A percentile compares a stretch with the other conserved stretches of the same genome.
Conservation (phyloP, 306 rosid species). For the Crotalaria pallida region DNA sequence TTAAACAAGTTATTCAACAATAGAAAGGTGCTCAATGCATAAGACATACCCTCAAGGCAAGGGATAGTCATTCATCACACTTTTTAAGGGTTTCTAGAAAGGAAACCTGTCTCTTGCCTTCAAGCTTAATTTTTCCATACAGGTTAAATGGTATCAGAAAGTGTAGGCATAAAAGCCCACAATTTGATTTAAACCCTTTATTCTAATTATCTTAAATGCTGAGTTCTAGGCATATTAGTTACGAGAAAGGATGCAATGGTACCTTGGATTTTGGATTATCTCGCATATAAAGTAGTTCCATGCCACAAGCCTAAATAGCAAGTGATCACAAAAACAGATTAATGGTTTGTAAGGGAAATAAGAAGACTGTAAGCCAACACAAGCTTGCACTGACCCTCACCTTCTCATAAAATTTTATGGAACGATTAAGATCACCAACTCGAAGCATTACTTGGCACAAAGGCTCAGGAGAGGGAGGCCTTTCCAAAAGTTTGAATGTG, state of each 20-base stretch:
- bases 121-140: not conserved
- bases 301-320: slow-evolving; percentile 67
- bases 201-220: not conserved
- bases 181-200: not conserved
- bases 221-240: not conserved
- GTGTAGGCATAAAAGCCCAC: not conserved
- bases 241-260: slow-evolving; percentile 19
- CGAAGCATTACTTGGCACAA: slow-evolving; percentile 97
- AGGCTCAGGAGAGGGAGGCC: slow-evolving; percentile 85
- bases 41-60: not conserved
- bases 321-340: slow-evolving; percentile 16
- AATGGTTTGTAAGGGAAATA: not conserved
- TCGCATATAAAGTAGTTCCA: slow-evolving; percentile 83
- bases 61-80: not conserved
- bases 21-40: not conserved
- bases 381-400: slow-evolving; percentile 34
- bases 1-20: not conserved
- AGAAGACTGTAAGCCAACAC: slow-evolving; percentile 5
- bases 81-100: not conserved
- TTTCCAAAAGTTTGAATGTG: slow-evolving; percentile 78
- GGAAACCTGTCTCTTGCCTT: not conserved
- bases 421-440: slow-evolving; percentile 89
- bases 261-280: slow-evolving; percentile 95
- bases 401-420: slow-evolving; percentile 87
- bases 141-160: slow-evolving; percentile 8